phyloP scores from a whole-genome alignment of 2,329 filamentous ascomycete species.

The Alternaria longipes region DNA sequence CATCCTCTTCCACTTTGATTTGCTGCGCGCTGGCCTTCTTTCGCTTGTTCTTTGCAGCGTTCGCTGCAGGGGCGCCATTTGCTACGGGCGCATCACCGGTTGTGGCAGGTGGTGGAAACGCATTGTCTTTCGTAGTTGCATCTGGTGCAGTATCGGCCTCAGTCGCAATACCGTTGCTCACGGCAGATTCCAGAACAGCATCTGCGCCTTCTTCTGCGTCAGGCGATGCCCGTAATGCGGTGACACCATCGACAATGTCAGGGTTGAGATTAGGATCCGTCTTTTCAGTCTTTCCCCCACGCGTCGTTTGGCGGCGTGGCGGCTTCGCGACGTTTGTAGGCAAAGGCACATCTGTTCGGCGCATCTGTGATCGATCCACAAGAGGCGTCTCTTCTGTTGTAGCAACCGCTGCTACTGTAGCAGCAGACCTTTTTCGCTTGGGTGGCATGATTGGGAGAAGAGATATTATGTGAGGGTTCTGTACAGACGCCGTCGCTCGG shows the following conservation, averaged over 20 bases:
- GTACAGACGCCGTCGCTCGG: constrained; percentile 22
- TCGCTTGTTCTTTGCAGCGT: constrained; percentile 33
- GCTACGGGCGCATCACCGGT: constrained; percentile 22
- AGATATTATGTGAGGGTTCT: constrained; percentile 15
- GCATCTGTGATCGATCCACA: constrained; percentile 25
- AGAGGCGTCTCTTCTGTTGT: constrained; percentile 18
- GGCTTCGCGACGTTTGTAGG: constrained; percentile 31
- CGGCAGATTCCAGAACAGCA: constrained; percentile 19
- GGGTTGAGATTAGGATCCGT: constrained; percentile 49
- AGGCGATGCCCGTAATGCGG: constrained; percentile 56
- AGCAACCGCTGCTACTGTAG: constrained; percentile 29
- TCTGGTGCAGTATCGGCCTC: constrained; percentile 24
- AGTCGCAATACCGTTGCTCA: constrained; percentile 21
- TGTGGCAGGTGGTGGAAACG: constrained; percentile 20
- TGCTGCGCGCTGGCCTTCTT: constrained; percentile 35
- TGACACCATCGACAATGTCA: constrained; percentile 55
- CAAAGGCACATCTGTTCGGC: constrained; percentile 37
- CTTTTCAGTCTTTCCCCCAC: constrained; percentile 29
- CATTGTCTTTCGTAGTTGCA: constrained; percentile 28
- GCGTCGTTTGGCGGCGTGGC: constrained; percentile 39
- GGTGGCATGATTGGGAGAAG: constrained; percentile 32
- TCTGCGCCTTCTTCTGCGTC: constrained; percentile 46
- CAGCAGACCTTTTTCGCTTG: constrained; percentile 45
- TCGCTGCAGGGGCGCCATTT: constrained; percentile 20
- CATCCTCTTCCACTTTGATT: constrained; percentile 38